A percentile compares a stretch with the other conserved stretches of the same genome.
Conservation (phyloP, 2,329 filamentous ascomycete species). For the Cladophialophora yegresii region DNA sequence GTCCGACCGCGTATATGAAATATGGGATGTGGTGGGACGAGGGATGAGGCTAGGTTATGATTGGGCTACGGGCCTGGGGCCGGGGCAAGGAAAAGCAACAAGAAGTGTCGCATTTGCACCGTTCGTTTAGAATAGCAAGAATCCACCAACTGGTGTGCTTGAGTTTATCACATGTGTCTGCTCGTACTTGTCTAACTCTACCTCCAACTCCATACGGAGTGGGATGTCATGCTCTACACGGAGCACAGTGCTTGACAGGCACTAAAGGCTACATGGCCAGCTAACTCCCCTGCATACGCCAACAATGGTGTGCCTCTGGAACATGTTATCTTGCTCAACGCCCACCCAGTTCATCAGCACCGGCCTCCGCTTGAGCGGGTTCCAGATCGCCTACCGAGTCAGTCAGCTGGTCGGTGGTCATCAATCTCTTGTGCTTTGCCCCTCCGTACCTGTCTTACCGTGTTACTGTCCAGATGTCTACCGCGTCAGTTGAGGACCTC, state of each 20-base stretch:
- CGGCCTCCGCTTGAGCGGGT: too few species aligned
- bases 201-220: background rate
- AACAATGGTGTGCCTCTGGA: too few species aligned
- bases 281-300: too few species aligned
- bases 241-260: background rate
- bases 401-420: too few species aligned
- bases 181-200: background rate
- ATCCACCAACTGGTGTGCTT: background rate
- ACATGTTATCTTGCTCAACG: too few species aligned
- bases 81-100: background rate
- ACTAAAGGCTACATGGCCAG: too few species aligned
- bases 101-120: background rate
- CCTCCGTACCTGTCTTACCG: too few species aligned
- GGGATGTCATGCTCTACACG: background rate
- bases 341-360: too few species aligned
- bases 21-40: background rate
- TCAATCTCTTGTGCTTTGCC: too few species aligned
- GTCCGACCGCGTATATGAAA: background rate
- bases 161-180: background rate
- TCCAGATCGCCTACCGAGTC: too few species aligned
- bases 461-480: too few species aligned
- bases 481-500: too few species aligned
- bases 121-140: background rate
- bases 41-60: background rate
- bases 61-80: background rate